Base-by-base conservation (phyloP, 1,139 yeast genomes). In the Suhomyces maxii region DNA sequence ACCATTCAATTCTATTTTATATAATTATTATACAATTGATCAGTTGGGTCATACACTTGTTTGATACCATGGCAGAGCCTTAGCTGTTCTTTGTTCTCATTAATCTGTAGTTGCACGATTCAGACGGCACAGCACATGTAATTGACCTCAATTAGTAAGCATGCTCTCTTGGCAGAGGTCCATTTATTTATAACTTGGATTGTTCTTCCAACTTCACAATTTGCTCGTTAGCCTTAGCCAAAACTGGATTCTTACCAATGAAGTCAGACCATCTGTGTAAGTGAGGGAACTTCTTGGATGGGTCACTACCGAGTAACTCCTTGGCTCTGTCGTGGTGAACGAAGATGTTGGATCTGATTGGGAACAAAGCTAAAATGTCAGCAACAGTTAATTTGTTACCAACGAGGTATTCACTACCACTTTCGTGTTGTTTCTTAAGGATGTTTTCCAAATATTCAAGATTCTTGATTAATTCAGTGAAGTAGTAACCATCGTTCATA, bases 311-410 rank as follows among this genome's bases (percentile, higher is more conserved):
- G 26, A 50, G 28, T 6, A 50, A 30, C 0, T 28, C 34, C n/a
- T 32, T 28, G 11, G 50, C 47, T 41, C 62, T 52, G 8, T 46
- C 53, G 1, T 48, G 47, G 32, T 56, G 49, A 13, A 40, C 39
- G 42, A 64, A 64, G 3, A 66, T 44, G 40, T 57, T 55, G 23
- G 60, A 59, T 31, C 46, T 48, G 35, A 73, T 38, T 0, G 78
- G 77, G 59, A 66, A 73, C n/a, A 58, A 51, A 44, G 72, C 63
- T 25, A 69, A 64, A 35, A 73, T 60, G 51, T 73, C 79, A 1
- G 77, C 79, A 7, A 58, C 75, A 25, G 73, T 60, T 46, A 73
- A 59, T 45, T 63, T 62, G 43, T 58, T 53, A 13, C 75, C 79
- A 12, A 72, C 76, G 51, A 73, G 68, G 47, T 56, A 71, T 3